A percentile compares a stretch with the other conserved stretches of the same genome.
These are phyloP conservation scores for Colletotrichum truncatum DNA, from an alignment of 2,329 filamentous ascomycete genomes.

Conservation along the genomic window DNA sequence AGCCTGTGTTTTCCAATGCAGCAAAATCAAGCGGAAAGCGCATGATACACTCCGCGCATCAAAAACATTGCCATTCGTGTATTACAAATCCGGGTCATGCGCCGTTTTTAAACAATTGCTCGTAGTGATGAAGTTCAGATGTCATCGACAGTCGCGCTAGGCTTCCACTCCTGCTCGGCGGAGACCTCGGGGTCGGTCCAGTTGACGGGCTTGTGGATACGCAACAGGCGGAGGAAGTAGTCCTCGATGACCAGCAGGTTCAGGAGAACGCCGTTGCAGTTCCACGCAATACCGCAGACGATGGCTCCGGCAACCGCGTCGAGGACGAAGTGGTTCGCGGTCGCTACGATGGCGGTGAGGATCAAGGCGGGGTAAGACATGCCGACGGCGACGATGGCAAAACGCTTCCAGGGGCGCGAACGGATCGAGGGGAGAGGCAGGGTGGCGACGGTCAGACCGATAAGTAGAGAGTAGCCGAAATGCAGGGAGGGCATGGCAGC, in stretches of 20 bases:
- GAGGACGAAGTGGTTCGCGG: constrained; percentile 78
- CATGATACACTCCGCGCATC: neutral
- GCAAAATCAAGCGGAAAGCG: too few species aligned
- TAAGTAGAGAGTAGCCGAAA: constrained; percentile 79
- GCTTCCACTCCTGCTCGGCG: constrained; percentile 44
- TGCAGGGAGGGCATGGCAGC: constrained; percentile 80
- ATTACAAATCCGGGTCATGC: neutral
- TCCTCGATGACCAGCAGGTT: constrained; percentile 75
- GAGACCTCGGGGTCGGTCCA: constrained; percentile 45
- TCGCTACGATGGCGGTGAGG: constrained; percentile 73
- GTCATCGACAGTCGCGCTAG: constrained; percentile 31
- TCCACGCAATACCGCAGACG: constrained; percentile 73
- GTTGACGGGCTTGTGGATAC: constrained; percentile 71
- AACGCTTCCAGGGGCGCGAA: constrained; percentile 59
- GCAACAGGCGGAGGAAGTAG: constrained; percentile 69
- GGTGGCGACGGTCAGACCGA: constrained; percentile 74
- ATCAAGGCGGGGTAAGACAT: constrained; percentile 73
- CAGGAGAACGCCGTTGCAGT: constrained; percentile 61
- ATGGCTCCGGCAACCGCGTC: constrained; percentile 75
- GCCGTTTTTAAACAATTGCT: neutral
- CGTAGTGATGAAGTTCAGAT: constrained; percentile 13
- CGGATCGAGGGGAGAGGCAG: constrained; percentile 69
- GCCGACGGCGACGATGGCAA: constrained; percentile 55
- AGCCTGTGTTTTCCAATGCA: neutral
- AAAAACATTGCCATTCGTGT: neutral